Percentiles rank a stretch among this genome's conserved stretches.
Conservation (phyloP, 257 asterid species). For the Buddleja alternifolia region DNA sequence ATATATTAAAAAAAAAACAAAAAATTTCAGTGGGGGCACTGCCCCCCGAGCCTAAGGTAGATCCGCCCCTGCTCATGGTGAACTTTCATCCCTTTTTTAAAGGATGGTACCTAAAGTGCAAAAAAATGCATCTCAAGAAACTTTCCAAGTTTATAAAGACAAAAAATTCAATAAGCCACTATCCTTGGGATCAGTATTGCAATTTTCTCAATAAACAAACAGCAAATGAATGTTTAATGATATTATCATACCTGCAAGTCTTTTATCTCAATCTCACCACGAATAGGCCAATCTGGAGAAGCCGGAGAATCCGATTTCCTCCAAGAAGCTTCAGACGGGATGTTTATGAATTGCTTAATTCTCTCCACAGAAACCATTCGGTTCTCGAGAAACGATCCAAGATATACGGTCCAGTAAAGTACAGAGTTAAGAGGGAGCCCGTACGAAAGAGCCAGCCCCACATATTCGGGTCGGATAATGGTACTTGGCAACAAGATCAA, state of each 20-base stretch:
- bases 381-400: conserved; percentile 58
- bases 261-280: conserved; percentile 53
- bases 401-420: conserved; percentile 48
- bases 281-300: conserved; percentile 62
- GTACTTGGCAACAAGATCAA: conserved; percentile 60
- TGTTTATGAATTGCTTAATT: conserved; percentile 60
- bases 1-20: too few species aligned
- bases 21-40: too few species aligned
- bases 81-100: too few species aligned
- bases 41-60: too few species aligned
- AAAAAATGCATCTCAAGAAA: too few species aligned
- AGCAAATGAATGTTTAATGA: too few species aligned
- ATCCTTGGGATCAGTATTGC: too few species aligned
- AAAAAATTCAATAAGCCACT: too few species aligned
- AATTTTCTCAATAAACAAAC: too few species aligned
- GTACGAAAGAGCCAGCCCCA: conserved; percentile 72
- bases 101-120: too few species aligned
- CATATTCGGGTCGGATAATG: conserved; percentile 60
- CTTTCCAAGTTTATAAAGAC: too few species aligned
- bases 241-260: conserved; percentile 55
- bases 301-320: conserved; percentile 37
- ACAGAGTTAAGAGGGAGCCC: conserved; percentile 58
- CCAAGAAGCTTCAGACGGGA: conserved; percentile 77
- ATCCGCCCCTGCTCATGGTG: too few species aligned
- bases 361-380: conserved; percentile 85